Conservation (phyloP, 345 rosid species). For the Arabis hirsuta region DNA sequence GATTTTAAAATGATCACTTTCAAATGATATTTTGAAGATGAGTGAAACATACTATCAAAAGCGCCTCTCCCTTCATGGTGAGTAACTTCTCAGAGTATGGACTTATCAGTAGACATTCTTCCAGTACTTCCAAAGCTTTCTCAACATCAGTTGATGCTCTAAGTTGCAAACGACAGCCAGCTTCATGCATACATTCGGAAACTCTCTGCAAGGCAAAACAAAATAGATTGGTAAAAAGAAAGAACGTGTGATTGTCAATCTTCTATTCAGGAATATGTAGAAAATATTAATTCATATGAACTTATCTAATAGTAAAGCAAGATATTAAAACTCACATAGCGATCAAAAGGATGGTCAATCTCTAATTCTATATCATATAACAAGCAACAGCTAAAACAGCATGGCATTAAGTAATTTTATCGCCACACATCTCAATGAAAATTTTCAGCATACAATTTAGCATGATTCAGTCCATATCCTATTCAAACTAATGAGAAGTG, state of each 20-base stretch:
- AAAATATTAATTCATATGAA: not conserved
- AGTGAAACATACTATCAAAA: slow-evolving; percentile 63
- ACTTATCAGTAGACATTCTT: slow-evolving; percentile 71
- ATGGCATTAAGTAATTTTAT: slow-evolving; percentile 13
- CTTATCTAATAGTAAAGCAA: slow-evolving; percentile 1
- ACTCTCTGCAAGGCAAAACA: slow-evolving; percentile 67
- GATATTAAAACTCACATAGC: slow-evolving; percentile 9
- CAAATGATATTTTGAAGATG: slow-evolving; percentile 14
- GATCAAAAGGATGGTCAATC: slow-evolving; percentile 12
- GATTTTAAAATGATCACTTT: slow-evolving; percentile 6
- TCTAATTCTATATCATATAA: slow-evolving; percentile 28
- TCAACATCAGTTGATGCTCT: slow-evolving; percentile 55
- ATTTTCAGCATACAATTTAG: slow-evolving; percentile 17
- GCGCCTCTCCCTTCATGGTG: slow-evolving; percentile 82
- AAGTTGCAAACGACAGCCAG: slow-evolving; percentile 56
- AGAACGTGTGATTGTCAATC: not conserved
- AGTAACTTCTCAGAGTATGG: slow-evolving; percentile 73
- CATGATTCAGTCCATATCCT: slow-evolving; percentile 24
- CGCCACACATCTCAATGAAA: slow-evolving; percentile 2
- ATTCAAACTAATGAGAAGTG: slow-evolving; percentile 9
- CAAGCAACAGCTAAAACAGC: slow-evolving; percentile 23
- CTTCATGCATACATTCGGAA: slow-evolving; percentile 62
- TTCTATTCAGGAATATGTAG: slow-evolving; percentile 19
- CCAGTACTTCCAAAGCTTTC: slow-evolving; percentile 66
- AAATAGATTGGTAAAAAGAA: slow-evolving; percentile 9